Conservation (phyloP, 1,284 basidiomycete species). For the Porogramme epimiltina region DNA sequence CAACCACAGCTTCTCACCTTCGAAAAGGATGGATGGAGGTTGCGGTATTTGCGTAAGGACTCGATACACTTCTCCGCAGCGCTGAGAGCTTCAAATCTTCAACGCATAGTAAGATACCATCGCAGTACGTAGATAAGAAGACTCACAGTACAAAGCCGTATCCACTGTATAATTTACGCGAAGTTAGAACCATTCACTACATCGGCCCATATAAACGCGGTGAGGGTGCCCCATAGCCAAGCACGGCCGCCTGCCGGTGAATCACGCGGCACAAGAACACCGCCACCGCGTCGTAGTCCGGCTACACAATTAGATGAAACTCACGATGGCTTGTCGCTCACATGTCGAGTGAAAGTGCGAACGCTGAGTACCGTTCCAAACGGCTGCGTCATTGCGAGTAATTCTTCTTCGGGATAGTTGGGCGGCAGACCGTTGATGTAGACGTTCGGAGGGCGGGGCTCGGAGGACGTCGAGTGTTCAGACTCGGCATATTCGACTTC, state of each 20-base stretch:
- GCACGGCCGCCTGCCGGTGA: too few relatives aligned
- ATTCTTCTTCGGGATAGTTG: slow-evolving; percentile 47
- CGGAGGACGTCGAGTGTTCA: background rate
- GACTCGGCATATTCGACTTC: slow-evolving; percentile 10
- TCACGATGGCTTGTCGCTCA: slow-evolving; percentile 41
- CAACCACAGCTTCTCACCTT: slow-evolving; percentile 37
- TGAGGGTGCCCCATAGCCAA: too few relatives aligned
- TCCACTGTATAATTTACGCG: slow-evolving; percentile 53
- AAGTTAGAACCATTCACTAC: too few relatives aligned
- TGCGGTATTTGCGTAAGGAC: slow-evolving; percentile 62
- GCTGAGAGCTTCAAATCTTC: slow-evolving; percentile 62
- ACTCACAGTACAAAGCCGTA: slow-evolving; percentile 81
- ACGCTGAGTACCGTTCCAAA: slow-evolving; percentile 45
- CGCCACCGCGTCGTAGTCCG: background rate
- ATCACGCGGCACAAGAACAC: background rate
- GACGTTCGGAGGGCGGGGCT: slow-evolving; percentile 42
- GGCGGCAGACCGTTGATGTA: slow-evolving; percentile 53
- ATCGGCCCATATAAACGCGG: too few relatives aligned
- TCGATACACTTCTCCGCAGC: slow-evolving; percentile 72
- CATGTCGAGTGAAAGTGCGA: slow-evolving; percentile 45
- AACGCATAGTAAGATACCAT: slow-evolving; percentile 35
- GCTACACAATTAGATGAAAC: slow-evolving; percentile 9
- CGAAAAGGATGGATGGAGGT: slow-evolving; percentile 76
- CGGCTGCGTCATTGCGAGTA: slow-evolving; percentile 40
- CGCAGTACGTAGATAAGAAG: background rate